Evolutionary conservation across 441 rosid species (phyloP), one percentile per base, ranked within the genome.

Genomic region (Adansonia madagascariensis): DNA sequence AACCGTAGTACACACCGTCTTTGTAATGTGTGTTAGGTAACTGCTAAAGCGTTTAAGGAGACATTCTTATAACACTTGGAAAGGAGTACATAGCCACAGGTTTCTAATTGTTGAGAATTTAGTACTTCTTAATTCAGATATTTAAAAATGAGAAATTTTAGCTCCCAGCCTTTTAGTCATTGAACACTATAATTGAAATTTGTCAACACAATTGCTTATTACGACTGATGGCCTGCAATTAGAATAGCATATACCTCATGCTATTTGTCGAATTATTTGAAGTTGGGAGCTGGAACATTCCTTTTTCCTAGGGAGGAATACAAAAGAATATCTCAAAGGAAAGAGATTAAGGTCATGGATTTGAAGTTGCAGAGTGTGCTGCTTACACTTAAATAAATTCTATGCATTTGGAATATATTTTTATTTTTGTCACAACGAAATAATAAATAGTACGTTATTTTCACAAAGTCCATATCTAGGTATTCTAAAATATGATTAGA

Each of bases 271-370:
- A 67, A 20, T 27, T 11, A 20, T 20, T 20, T 11, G 9, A 12
- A 68, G 39, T 20, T 67, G 31, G 56, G 72, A 44, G 72, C 22
- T 68, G 53, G 55, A 3, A 22, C 72, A n/a, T 44, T 66, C 18
- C 8, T 44, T 66, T 66, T 66, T 18, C 35, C 3, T 1, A 44
- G 31, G 15, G 52, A 66, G 35, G 20, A 47, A 15, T 18, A 20
- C 35, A 44, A 50, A 68, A 68, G 39, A 67, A 67, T 67, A 68
- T 68, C 73, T 68, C 11, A 47, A 68, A 68, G 56, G 73, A 14
- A 66, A 31, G 44, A n/a, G 44, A 62, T 31, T 62, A 31, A 31
- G 66, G 67, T 62, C 18, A 62, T 62, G 44, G 18, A 62, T 62
- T 62, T 1, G 1, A 31, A 31, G 67, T 62, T 62, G 67, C 67